These are phyloP conservation scores for Neoboletus magnificus DNA, from an alignment of 768 basidiomycete species.

Conservation along the genomic window DNA sequence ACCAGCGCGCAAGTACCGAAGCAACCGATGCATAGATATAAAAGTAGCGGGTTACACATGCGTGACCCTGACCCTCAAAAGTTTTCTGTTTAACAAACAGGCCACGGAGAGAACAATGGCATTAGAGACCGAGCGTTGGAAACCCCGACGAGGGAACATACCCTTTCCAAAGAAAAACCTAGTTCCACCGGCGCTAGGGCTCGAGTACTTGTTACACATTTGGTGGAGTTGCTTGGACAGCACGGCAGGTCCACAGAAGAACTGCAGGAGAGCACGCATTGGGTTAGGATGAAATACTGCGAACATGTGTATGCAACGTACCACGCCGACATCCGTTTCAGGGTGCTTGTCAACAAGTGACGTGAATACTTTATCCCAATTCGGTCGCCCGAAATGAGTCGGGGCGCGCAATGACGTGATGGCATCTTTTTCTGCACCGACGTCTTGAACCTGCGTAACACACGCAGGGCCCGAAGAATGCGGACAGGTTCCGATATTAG, in stretches of 20 bases:
- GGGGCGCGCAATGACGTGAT: conserved; percentile 87
- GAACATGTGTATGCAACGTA: conserved; percentile 26
- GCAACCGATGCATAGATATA: not conserved
- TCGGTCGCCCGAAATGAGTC: conserved; percentile 90
- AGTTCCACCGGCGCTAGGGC: conserved; percentile 64
- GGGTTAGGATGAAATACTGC: not conserved
- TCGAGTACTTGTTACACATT: conserved; percentile 84
- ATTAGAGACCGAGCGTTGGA: conserved; percentile 2
- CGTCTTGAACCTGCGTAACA: conserved; percentile 64
- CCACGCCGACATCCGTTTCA: conserved; percentile 87
- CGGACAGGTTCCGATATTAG: not conserved
- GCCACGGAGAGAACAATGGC: not conserved
- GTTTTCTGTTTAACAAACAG: conserved; percentile 16
- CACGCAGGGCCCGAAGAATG: not conserved
- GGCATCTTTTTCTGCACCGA: conserved; percentile 89
- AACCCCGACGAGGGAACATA: conserved; percentile 29
- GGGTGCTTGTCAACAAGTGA: conserved; percentile 80
- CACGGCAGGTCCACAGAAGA: conserved; percentile 83
- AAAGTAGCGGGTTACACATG: not conserved
- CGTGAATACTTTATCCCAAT: conserved; percentile 73
- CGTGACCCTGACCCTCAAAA: conserved; percentile 6
- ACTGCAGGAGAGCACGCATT: conserved; percentile 30
- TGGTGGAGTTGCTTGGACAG: conserved; percentile 70
- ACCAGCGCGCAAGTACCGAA: conserved; percentile 1
- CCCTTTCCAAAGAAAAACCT: conserved; percentile 92